These are phyloP conservation scores for Leishmania arabica DNA, from an alignment of 208 protist genomes.

Conservation along the genomic window DNA sequence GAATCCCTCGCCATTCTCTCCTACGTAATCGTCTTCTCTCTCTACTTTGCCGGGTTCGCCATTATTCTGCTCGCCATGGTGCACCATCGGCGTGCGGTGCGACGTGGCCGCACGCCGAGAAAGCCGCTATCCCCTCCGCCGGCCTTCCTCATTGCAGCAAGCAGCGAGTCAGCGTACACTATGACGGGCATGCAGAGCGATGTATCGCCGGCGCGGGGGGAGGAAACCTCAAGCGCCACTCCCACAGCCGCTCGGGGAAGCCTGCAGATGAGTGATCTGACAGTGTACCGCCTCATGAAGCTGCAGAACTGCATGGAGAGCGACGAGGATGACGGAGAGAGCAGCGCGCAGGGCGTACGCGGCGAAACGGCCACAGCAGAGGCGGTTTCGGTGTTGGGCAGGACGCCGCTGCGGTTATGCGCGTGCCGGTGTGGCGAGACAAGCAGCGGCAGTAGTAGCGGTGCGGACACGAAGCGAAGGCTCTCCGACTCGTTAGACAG, in stretches of 20 bases:
- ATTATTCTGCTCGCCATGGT: not conserved
- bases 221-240: not conserved
- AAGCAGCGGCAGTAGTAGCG: not conserved
- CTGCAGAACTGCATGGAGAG: not conserved
- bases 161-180: not conserved
- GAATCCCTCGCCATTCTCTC: not conserved
- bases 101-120: not conserved
- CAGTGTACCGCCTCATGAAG: not conserved
- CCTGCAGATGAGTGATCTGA: not conserved
- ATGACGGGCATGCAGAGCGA: not conserved
- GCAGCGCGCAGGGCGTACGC: not conserved
- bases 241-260: not conserved
- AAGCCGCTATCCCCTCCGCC: not conserved
- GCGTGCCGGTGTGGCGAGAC: not conserved
- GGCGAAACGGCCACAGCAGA: not conserved
- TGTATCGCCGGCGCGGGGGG: not conserved
- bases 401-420: not conserved
- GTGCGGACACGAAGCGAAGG: not conserved
- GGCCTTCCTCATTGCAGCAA: not conserved
- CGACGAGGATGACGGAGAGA: not conserved
- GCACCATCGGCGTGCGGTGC: not conserved
- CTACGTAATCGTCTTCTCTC: not conserved
- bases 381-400: not conserved
- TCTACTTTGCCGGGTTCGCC: not conserved
- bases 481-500: not conserved